Conservation (phyloP, 2,329 filamentous ascomycete species). For the Penicillium frequentans region DNA sequence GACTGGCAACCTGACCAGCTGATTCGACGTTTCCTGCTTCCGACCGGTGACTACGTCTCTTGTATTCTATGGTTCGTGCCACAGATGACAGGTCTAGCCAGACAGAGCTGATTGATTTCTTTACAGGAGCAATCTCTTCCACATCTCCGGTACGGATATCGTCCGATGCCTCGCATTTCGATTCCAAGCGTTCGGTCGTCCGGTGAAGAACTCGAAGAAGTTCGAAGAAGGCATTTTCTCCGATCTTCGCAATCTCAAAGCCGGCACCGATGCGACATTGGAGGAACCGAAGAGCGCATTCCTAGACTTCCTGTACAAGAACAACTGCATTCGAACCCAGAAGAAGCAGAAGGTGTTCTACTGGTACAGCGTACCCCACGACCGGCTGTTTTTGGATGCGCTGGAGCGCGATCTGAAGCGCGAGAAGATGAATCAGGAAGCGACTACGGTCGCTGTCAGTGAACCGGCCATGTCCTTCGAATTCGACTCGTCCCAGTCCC, state of each 20-base stretch:
- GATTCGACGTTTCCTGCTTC: constrained; percentile 90
- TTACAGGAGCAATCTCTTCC: constrained; percentile 91
- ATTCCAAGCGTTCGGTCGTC: constrained; percentile 97
- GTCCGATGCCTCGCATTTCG: constrained; percentile 96
- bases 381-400: constrained; percentile 94
- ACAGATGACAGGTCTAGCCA: not conserved
- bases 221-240: constrained; percentile 99
- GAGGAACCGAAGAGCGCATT: constrained; percentile 99
- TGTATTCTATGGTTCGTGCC: constrained; percentile 80
- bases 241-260: constrained; percentile 95
- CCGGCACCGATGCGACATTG: constrained; percentile 93
- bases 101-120: constrained; percentile 1
- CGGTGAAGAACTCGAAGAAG: constrained; percentile 99
- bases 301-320: constrained; percentile 99
- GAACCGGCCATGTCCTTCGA: constrained; percentile 97
- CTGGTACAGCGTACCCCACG: constrained; percentile 99
- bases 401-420: constrained; percentile 96
- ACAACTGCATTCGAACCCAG: constrained; percentile 99
- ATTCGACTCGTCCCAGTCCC: constrained; percentile 97
- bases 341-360: constrained; percentile 99
- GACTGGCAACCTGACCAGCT: constrained; percentile 98
- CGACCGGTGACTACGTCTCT: constrained; percentile 97
- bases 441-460: constrained; percentile 93
- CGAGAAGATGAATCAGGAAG: constrained; percentile 99
- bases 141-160: constrained; percentile 98